Conservation (phyloP, 1,284 basidiomycete species). For the Cutaneotrichosporon sp. region DNA sequence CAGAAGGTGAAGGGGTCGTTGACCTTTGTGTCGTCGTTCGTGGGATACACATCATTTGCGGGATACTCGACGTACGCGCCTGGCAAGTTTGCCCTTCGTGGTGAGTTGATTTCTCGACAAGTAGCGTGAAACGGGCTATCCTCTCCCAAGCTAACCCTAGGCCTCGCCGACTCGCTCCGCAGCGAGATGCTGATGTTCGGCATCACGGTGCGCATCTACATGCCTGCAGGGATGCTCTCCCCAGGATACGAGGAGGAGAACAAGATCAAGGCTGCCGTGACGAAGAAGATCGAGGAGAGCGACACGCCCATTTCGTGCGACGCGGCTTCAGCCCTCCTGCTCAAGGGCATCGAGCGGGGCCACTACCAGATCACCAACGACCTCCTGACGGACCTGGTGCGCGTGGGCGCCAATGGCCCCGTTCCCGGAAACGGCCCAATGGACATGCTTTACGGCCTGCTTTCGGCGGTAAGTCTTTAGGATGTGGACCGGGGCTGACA, state of each 20-base stretch:
- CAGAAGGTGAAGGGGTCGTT: slow-evolving; percentile 61
- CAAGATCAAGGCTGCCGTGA: slow-evolving; percentile 72
- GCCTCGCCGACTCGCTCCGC: slow-evolving; percentile 77
- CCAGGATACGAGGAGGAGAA: slow-evolving; percentile 79
- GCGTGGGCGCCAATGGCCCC: slow-evolving; percentile 63
- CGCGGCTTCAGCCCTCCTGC: slow-evolving; percentile 59
- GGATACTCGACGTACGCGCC: slow-evolving; percentile 85
- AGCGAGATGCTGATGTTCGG: slow-evolving; percentile 68
- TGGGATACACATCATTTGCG: slow-evolving; percentile 73
- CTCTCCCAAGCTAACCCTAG: slow-evolving; percentile 48
- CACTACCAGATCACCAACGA: slow-evolving; percentile 73
- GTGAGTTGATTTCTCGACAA: no score
- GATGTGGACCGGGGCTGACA: background rate
- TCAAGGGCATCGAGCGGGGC: slow-evolving; percentile 67
- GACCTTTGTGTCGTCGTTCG: slow-evolving; percentile 73
- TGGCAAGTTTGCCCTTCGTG: slow-evolving; percentile 82
- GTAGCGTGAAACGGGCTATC: slow-evolving; percentile 44
- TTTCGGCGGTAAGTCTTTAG: slow-evolving; percentile 21
- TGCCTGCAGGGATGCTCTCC: slow-evolving; percentile 77
- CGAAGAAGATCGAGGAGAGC: slow-evolving; percentile 71
- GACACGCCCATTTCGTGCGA: slow-evolving; percentile 67
- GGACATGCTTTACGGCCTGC: slow-evolving; percentile 54
- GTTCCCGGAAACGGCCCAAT: slow-evolving; percentile 61
- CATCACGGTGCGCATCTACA: slow-evolving; percentile 77
- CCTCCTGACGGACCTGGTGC: slow-evolving; percentile 63